Evolutionary conservation across 2,329 filamentous ascomycete genomes (phyloP), one percentile per base, ranked within the genome.

Genomic region (Clonostachys solani): DNA sequence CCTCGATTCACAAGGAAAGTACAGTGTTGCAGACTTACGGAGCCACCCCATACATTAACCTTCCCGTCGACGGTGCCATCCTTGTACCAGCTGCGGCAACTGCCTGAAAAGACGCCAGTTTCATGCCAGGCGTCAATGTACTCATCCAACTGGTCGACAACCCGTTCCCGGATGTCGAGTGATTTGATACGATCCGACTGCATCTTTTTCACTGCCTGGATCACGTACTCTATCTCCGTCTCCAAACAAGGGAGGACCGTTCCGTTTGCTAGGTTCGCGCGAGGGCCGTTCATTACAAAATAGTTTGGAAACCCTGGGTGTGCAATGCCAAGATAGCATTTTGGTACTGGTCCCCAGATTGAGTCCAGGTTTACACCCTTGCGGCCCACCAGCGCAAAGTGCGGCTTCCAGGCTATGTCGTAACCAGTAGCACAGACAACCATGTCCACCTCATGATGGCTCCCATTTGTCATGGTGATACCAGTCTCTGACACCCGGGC

Each of bases 321-420:
- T 18, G 72, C 73, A 48, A 73, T 69, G 15, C 74, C 77, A 65
- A 80, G 72, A 59, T 78, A 80, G 3, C 71, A 67, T 33, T 70
- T 63, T 10, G 73, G 74, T 5, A 72, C 18, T 19, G 18, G 18
- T 19, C 18, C 18, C 18, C 18, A 19, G 18, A 19, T 19, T 19
- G 18, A 19, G 18, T 19, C 18, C 18, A 19, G 18, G 18, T 19
- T 5, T 19, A 19, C 18, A 19, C 18, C 18, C 18, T 19, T 19
- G 18, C 18, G 18, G 18, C 18, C 18, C 5, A 19, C 18, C 18
- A 19, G 18, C 18, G 18, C 5, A 19, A 19, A 19, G 18, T 19
- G 45, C 5, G 73, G 72, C 40, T 61, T 58, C 56, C 69, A 69
- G 16, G 55, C 55, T 7, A 57, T 57, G 19, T 66, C 60, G 50